Conservation (phyloP, 2,329 filamentous ascomycete species). For the Exophiala dermatitidis region DNA sequence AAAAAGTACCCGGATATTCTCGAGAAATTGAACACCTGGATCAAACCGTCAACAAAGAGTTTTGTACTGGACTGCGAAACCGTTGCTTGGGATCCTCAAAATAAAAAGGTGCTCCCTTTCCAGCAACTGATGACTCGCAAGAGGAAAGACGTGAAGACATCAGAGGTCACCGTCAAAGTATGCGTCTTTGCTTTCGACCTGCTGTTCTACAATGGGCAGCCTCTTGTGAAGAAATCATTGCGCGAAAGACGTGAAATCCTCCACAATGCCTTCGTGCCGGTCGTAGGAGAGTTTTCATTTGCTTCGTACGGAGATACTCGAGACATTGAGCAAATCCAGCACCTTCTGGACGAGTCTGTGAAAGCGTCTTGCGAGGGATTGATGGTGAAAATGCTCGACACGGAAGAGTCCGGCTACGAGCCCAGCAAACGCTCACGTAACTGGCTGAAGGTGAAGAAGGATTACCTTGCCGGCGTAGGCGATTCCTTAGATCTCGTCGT, state of each 20-base stretch:
- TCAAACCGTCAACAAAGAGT: constrained; percentile 81
- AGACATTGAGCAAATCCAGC: constrained; percentile 88
- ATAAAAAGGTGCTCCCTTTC: constrained; percentile 95
- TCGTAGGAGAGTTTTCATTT: constrained; percentile 86
- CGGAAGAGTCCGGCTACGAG: constrained; percentile 85
- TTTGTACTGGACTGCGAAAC: constrained; percentile 99
- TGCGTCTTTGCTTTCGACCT: constrained; percentile 96
- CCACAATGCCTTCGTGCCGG: constrained; percentile 61
- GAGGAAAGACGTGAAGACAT: constrained; percentile 90
- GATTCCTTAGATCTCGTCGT: constrained; percentile 96
- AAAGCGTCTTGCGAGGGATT: constrained; percentile 94
- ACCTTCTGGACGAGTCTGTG: constrained; percentile 85
- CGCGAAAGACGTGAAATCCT: constrained; percentile 75
- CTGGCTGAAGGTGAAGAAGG: constrained; percentile 99
- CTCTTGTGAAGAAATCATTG: constrained; percentile 78
- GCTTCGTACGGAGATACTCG: constrained; percentile 80
- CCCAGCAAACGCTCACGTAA: constrained; percentile 94
- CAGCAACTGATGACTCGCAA: constrained; percentile 98
- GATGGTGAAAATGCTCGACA: constrained; percentile 99
- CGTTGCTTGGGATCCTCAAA: constrained; percentile 87
- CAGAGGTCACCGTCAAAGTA: constrained; percentile 93
- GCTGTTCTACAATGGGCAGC: constrained; percentile 83
- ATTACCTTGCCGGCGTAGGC: constrained; percentile 87
- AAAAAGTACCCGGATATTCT: constrained; percentile 98
- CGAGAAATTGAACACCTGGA: constrained; percentile 77